A percentile compares a stretch with the other conserved stretches of the same genome.
phyloP scores from a whole-genome alignment of 2,329 filamentous ascomycete species.

The Tolypocladium guangdongense region DNA sequence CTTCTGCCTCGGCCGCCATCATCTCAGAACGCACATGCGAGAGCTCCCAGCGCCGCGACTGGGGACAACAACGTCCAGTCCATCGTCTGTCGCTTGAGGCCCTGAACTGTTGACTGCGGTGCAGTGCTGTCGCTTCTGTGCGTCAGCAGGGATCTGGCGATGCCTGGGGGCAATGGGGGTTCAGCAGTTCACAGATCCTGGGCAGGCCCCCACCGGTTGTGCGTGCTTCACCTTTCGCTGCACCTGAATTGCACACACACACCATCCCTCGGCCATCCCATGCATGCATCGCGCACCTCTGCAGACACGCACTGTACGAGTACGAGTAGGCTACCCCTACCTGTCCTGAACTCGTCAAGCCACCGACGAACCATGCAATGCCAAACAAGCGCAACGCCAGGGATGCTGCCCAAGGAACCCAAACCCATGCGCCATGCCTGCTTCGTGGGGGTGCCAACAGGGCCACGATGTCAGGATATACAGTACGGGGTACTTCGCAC shows the following conservation, averaged over 20 bases:
- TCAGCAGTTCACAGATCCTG: not conserved
- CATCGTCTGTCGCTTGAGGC: not conserved
- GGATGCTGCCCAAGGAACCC: slow-evolving; percentile 4
- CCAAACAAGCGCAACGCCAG: not conserved
- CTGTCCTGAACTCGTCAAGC: not conserved
- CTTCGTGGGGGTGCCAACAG: not conserved
- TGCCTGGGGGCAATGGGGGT: slow-evolving; percentile 5
- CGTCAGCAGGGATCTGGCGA: slow-evolving; percentile 7
- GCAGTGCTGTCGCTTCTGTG: slow-evolving; percentile 1
- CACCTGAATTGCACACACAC: not conserved
- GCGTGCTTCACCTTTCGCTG: not conserved
- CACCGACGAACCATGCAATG: slow-evolving; percentile 1
- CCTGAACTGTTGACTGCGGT: not conserved
- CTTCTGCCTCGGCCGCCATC: too few species aligned
- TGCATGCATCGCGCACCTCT: not conserved
- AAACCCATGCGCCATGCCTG: slow-evolving; percentile 1
- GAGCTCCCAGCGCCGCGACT: not conserved
- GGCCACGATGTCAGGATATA: not conserved
- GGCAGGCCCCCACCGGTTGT: not conserved
- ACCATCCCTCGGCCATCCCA: not conserved
- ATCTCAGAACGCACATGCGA: not conserved
- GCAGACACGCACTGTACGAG: not conserved
- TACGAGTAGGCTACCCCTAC: too few species aligned
- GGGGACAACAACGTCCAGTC: not conserved
- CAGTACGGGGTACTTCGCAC: not conserved